These are phyloP conservation scores for Calonectria hongkongensis DNA, from an alignment of 2,329 filamentous ascomycete species.

Conservation along the genomic window DNA sequence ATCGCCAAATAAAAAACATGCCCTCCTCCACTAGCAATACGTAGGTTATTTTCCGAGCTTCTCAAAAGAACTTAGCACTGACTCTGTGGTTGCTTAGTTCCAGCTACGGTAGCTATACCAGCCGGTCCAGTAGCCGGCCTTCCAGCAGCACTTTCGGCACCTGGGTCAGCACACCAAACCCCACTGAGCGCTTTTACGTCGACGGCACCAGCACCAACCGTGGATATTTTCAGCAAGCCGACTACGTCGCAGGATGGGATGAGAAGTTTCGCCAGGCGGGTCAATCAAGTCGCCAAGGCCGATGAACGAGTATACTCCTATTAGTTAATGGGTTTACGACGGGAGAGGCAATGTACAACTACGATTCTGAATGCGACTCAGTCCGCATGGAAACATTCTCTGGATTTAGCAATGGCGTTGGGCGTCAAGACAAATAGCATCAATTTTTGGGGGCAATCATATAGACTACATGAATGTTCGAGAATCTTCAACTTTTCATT, in stretches of 20 bases:
- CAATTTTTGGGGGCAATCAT: no score
- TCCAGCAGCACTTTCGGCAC: conserved; percentile 31
- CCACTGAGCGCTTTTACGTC: conserved; percentile 40
- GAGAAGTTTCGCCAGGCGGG: conserved; percentile 12
- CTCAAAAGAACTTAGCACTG: not conserved
- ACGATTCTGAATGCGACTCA: no score
- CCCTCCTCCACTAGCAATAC: not conserved
- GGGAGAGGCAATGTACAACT: not conserved
- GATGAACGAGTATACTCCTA: not conserved
- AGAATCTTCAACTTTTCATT: no score
- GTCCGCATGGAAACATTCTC: no score
- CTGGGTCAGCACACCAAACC: conserved; percentile 41
- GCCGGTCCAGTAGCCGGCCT: conserved; percentile 33
- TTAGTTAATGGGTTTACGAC: not conserved
- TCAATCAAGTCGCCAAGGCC: not conserved
- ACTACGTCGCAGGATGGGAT: conserved; percentile 42
- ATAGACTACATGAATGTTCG: no score
- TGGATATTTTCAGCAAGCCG: conserved; percentile 32
- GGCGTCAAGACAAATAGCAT: no score
- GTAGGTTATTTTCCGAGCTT: not conserved
- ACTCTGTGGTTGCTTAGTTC: not conserved
- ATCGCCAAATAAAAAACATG: not conserved
- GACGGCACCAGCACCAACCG: conserved; percentile 44
- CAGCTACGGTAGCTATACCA: not conserved
- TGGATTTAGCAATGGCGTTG: no score